These are phyloP conservation scores for Solanum chilense DNA, from an alignment of 257 asterid genomes.

Conservation along the genomic window DNA sequence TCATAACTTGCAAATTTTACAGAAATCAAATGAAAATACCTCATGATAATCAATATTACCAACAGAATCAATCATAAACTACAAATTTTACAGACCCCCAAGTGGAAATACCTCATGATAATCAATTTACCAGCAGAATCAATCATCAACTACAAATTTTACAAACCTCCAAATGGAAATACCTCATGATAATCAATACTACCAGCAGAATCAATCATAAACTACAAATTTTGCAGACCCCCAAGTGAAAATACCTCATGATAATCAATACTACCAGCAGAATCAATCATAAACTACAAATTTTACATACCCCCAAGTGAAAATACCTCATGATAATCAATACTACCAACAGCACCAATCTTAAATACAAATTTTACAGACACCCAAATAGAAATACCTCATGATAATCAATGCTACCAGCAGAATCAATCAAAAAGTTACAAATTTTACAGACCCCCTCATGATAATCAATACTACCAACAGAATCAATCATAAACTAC, in stretches of 20 bases:
- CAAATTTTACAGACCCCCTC: not conserved
- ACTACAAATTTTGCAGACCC: not conserved
- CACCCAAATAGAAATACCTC: not conserved
- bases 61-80: not conserved
- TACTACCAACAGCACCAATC: not conserved
- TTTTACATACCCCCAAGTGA: not conserved
- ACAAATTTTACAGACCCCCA: not conserved
- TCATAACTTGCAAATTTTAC: not conserved
- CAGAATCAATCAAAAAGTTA: not conserved
- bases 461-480: not conserved
- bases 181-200: not conserved
- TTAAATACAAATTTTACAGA: not conserved
- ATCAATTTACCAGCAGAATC: not conserved
- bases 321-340: not conserved
- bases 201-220: not conserved
- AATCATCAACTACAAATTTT: not conserved
- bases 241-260: not conserved
- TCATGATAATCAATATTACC: not conserved
- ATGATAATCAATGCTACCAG: not conserved
- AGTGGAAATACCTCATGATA: not conserved
- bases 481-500: not conserved
- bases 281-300: not conserved
- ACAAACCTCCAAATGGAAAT: not conserved
- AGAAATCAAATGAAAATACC: not conserved
- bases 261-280: not conserved